phyloP scores from a whole-genome alignment of 2,329 filamentous ascomycete genomes.

The Nemania sp. region DNA sequence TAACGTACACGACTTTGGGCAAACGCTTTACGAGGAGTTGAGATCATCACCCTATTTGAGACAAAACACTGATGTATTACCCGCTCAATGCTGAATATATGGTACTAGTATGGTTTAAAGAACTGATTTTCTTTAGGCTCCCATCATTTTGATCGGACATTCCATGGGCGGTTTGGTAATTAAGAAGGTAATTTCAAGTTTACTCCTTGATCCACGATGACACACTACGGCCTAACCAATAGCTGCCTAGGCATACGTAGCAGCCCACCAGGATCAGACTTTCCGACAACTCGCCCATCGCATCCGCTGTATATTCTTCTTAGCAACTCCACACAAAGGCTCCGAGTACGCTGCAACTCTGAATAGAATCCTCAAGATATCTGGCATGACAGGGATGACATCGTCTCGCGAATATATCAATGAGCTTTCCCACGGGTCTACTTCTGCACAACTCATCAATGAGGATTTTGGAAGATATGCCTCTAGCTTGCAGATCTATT shows the following conservation, averaged over 20 bases:
- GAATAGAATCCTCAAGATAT: conserved; percentile 4
- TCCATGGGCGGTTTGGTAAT: conserved; percentile 16
- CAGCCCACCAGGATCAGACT: conserved; percentile 2
- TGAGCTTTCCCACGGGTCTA: conserved; percentile 35
- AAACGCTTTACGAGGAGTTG: conserved; percentile 38
- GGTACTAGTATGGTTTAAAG: background rate
- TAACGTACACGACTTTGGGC: conserved; percentile 41
- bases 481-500: conserved; percentile 38
- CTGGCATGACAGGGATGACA: conserved; percentile 22
- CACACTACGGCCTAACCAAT: background rate
- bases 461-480: conserved; percentile 40
- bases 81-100: background rate
- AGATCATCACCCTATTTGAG: conserved; percentile 21
- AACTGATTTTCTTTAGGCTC: background rate
- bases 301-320: too few relatives aligned
- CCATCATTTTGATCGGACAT: conserved; percentile 8
- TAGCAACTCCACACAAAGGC: background rate
- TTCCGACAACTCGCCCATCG: background rate
- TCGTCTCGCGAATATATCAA: conserved; percentile 33
- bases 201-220: background rate
- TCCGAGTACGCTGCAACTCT: conserved; percentile 9
- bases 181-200: conserved; percentile 2
- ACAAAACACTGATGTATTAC: background rate
- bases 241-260: conserved; percentile 7
- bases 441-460: conserved; percentile 39